Evolutionary conservation across 1,284 basidiomycete genomes (phyloP), one percentile per base, ranked within the genome.

Genomic region (Ganoderma boninense): DNA sequence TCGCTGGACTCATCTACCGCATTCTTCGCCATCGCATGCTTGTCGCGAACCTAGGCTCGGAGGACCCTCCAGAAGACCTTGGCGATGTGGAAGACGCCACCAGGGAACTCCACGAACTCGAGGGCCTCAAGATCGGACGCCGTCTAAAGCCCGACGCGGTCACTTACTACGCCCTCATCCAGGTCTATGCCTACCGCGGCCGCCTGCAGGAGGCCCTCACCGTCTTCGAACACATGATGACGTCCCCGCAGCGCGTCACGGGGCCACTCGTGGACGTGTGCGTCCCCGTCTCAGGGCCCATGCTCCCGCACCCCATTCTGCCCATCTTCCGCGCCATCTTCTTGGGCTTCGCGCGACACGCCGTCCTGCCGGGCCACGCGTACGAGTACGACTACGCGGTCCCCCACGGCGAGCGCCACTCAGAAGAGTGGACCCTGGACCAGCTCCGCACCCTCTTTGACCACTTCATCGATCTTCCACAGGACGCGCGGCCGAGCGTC

Each of bases 211-310:
- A 84, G 4, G 86, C 89, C 0, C 81, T 96, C 60, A 79, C 83
- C 5, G 83, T 91, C 65, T 91, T 96, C 77, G 81, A 86, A 59
- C 92, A 95, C 71, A 93, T 96, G 90, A 79, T 95, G 44, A 83
- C 86, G 8, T 80, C 85, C 14, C 79, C 84, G 26, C 82, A 86
- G 63, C 73, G 71, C 13, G 76, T 79, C 59, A 67, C 70, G 52
- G 59, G 71, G 20, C 32, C 44, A 40, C 61, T 67, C 44, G 62
- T 64, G 18, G 69, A 67, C 60, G 29, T 63, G 38, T 64, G 59
- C 13, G 44, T 60, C 16, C 62, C 63, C 40, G 29, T 64, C 14
- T 52, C 69, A 2, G 66, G 63, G 0, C 63, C 69, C 20, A 64
- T 62, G 20, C 29, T 69, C 5, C 69, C 74, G 11, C 70, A 70